Evolutionary conservation across 2,329 filamentous ascomycete genomes (phyloP).

Genomic region (Trichophyton benhamiae): DNA sequence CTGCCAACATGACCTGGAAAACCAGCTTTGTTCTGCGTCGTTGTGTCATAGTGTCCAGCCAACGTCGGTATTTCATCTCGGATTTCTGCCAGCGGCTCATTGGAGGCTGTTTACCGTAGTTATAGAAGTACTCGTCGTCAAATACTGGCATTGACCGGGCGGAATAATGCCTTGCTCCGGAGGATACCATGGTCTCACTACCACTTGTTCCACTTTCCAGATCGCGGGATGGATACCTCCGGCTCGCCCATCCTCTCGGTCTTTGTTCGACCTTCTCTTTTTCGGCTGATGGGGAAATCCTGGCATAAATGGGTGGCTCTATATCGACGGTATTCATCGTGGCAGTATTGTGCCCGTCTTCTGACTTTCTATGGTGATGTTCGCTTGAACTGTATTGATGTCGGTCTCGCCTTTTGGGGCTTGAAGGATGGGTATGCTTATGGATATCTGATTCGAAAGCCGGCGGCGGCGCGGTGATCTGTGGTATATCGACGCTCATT

Average conservation of each 20-base stretch:
- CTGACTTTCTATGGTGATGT: neutral
- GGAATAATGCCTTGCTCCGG: neutral
- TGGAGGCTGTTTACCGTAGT: neutral
- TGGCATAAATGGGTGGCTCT: neutral
- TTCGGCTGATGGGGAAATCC: neutral
- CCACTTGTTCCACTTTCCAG: conserved; percentile 2
- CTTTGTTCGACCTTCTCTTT: neutral
- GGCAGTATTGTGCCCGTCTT: neutral
- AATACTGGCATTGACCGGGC: neutral
- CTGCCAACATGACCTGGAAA: conserved; percentile 3
- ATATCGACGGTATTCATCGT: neutral
- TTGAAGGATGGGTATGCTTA: neutral
- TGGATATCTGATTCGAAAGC: conserved; percentile 1
- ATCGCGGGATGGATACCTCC: neutral
- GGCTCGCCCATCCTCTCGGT: neutral
- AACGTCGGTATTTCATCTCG: neutral
- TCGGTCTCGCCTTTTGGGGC: neutral
- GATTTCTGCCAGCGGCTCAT: neutral
- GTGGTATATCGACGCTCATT: neutral
- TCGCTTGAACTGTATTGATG: neutral
- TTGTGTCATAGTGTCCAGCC: neutral
- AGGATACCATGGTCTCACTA: neutral
- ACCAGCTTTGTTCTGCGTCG: conserved; percentile 3
- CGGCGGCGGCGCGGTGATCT: neutral
- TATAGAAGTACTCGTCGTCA: neutral